phyloP scores from a whole-genome alignment of 1,139 yeast species.

The Tardiomyces digboiensis region DNA sequence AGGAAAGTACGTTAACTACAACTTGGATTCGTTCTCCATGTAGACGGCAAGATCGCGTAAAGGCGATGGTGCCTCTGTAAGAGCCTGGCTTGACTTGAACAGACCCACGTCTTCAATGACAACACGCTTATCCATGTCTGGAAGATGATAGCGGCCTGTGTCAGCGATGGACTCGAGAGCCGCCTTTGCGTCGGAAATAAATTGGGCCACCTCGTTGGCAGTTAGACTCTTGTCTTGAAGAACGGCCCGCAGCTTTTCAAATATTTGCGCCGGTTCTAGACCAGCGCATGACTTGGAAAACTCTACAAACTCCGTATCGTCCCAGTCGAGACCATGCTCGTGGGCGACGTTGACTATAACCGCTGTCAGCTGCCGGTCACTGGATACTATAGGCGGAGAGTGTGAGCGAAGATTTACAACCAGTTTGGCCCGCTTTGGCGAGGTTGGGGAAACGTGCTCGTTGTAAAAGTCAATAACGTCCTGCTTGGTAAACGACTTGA shows the following conservation, averaged over 20 bases:
- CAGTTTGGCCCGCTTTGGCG: conserved; percentile 36
- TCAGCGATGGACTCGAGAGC: conserved; percentile 6
- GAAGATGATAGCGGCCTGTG: conserved; percentile 7
- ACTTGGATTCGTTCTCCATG: conserved; percentile 20
- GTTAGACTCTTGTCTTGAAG: conserved; percentile 1
- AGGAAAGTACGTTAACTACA: too few relatives aligned
- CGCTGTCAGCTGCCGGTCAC: conserved; percentile 12
- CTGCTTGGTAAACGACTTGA: conserved; percentile 42
- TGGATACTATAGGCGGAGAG: conserved; percentile 17
- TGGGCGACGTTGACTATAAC: conserved; percentile 39
- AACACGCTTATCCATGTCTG: conserved; percentile 10
- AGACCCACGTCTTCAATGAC: conserved; percentile 16
- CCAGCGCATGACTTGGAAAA: background rate
- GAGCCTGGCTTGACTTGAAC: conserved; percentile 21
- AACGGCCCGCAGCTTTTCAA: background rate
- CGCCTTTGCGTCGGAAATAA: conserved; percentile 9
- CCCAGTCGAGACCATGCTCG: background rate
- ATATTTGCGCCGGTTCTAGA: background rate
- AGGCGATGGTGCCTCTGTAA: conserved; percentile 27
- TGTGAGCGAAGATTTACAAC: conserved; percentile 66
- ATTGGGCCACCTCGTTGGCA: conserved; percentile 6
- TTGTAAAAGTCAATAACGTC: conserved; percentile 52
- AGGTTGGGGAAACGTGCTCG: conserved; percentile 33
- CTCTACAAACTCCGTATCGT: background rate
- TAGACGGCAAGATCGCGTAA: conserved; percentile 20